Evolutionary conservation across 306 rosid species (phyloP).

Genomic region (Medicago arabica): DNA sequence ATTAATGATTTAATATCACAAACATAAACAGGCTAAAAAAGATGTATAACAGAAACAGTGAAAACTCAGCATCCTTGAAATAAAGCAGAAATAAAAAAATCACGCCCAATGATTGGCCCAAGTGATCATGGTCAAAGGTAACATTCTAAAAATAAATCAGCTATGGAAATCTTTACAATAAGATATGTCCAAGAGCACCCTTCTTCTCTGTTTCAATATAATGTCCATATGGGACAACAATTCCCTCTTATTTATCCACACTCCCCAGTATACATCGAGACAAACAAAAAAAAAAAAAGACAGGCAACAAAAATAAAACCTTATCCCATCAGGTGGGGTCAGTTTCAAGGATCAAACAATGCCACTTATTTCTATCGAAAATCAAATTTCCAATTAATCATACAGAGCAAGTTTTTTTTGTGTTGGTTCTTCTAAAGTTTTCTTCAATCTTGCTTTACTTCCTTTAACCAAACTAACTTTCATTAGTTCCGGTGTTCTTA

Average conservation of each 20-base stretch:
- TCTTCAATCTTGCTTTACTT: constrained; percentile 8
- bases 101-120: not conserved
- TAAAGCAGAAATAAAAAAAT: constrained; percentile 4
- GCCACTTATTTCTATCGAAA: not conserved
- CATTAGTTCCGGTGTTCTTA: constrained; percentile 14
- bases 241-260: not conserved
- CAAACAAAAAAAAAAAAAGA: not conserved
- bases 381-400: not conserved
- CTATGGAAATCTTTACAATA: not conserved
- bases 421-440: not conserved
- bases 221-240: not conserved
- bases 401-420: not conserved
- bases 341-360: constrained; percentile 9
- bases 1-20: constrained; percentile 14
- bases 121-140: not conserved
- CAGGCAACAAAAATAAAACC: not conserved
- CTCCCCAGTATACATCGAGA: not conserved
- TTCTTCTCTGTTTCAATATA: constrained; percentile 10
- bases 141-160: not conserved
- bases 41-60: not conserved
- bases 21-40: not conserved
- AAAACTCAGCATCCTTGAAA: constrained; percentile 3
- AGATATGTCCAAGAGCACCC: constrained; percentile 2
- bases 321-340: not conserved
- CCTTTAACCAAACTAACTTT: not conserved